Evolutionary conservation across 164 flowering plant species (phyloP), one percentile per base, ranked within the genome.

Genomic region (Dillenia suffruticosa): DNA sequence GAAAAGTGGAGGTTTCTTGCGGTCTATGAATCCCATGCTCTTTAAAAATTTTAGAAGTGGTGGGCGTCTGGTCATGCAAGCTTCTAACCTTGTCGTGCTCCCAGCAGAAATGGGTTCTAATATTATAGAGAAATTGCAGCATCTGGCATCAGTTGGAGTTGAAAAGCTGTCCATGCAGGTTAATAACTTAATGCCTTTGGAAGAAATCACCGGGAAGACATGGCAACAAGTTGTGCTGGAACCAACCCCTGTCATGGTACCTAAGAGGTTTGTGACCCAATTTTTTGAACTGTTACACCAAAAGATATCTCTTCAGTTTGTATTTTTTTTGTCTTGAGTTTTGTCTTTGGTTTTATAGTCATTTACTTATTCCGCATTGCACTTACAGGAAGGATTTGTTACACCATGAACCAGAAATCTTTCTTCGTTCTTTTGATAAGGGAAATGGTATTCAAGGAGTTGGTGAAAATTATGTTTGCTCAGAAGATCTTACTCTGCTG

Each of bases 21-120:
- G 97, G 44, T 92, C 97, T 16, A 91, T 95, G 96, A 89, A 68
- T 70, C 95, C 98, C 44, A 63, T 80, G 8, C 75, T 81, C 74
- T 89, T 94, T 68, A 79, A 50, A 48, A 77, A 72, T 68, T 77
- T 89, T 5, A 89, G 84, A 71, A 80, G 63, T 56, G 81, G 80
- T 49, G 89, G 92, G 51, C 79, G 70, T 68, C 79, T 94, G 78
- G 69, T 91, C 61, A 86, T 91, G 95, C 97, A 94, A 74, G 97
- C 81, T 55, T 92, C 99, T 12, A 82, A 79, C 63, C 92, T 90
- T 11, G 92, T 92, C 68, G 99, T 95, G 63, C 85, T 95, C 24
- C 99, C 97, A 58, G 96, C 97, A 11, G 93, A 85, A 72, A 89
- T 92, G 97, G 97, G 97, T 56, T 92, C 96, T 52, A 86, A 81